Percentiles rank a stretch among this genome's conserved stretches.
Evolutionary conservation across 2,329 filamentous ascomycete genomes (phyloP).

Genomic region (Paecilomyces sp.): DNA sequence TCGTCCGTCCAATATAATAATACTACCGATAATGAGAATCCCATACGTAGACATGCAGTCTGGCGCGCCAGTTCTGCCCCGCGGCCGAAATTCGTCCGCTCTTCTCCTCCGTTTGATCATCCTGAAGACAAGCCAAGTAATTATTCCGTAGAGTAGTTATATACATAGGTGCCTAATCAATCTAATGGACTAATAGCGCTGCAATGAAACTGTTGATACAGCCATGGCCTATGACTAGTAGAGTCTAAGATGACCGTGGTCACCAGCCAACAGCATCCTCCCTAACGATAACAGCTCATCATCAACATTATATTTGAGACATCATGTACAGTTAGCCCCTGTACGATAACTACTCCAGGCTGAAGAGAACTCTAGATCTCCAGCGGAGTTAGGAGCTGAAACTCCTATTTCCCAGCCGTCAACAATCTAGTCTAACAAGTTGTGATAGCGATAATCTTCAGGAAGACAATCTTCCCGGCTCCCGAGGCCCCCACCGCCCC

Average conservation of each 20-base stretch:
- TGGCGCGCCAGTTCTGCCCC: neutral
- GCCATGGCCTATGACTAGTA: no score
- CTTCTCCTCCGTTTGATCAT: neutral
- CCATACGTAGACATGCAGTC: no score
- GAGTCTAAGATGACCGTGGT: no score
- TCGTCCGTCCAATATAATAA: neutral
- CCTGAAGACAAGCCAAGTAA: neutral
- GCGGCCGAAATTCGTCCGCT: neutral
- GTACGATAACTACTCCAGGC: no score
- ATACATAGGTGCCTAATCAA: neutral
- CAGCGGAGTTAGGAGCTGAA: neutral
- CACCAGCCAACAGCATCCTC: no score
- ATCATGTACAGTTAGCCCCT: neutral
- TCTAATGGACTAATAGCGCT: no score
- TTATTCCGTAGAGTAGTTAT: neutral
- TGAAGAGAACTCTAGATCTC: neutral
- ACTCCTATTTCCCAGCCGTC: neutral
- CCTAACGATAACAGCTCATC: no score
- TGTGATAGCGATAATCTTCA: neutral
- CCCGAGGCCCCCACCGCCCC: neutral
- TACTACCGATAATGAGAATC: no score
- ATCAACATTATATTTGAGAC: neutral
- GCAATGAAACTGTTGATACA: no score
- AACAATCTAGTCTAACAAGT: no score
- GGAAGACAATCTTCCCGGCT: neutral